Base-by-base conservation (phyloP, 164 flowering plant species). In the Stephania japonica region DNA sequence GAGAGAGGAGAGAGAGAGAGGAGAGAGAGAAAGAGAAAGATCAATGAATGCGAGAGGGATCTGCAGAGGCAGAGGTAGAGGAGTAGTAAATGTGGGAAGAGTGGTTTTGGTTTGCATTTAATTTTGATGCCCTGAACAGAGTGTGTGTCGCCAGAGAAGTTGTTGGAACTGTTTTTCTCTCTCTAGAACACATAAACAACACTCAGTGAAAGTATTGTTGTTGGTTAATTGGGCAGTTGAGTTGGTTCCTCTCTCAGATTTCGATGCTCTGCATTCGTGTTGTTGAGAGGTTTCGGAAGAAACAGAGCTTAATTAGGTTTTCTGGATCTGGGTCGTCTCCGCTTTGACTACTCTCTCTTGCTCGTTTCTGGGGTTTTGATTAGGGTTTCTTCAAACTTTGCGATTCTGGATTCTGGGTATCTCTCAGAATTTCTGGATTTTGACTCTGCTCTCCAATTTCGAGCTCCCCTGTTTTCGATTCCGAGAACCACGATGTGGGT, bases 11-110 rank as follows among this genome's bases (percentile, higher is more conserved):
- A 32, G 69, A 67, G 78, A 44, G 7, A 13, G 5, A 2, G 10
- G 53, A 47, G 53, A 47, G 53, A 47, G 12, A 47, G 4, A 32
- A 3, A 27, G 3, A 27, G 38, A 32, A 32, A 32, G 38, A 47
- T 47, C 79, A 82, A 77, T 82, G 77, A 82, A 85, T 85, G 86
- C 83, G 38, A 70, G 80, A 75, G 23, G 71, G 77, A 79, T 73
- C 77, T 75, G 69, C 69, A 76, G 47, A 64, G 73, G 38, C 38
- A 32, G 38, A 64, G 73, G 38, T 4, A 32, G 38, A 32, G 38
- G 38, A 32, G 38, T 68, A 69, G 81, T 74, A 79, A 67, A 78
- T 80, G 81, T 32, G 38, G 38, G 73, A 73, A 76, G 49, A 38
- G 43, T 25, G 59, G 72, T 50, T 49, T 68, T 25, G 59, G 72